Evolutionary conservation across 805 yeast species (phyloP), one percentile per base, ranked within the genome.

Genomic region (Candida odintsovae): DNA sequence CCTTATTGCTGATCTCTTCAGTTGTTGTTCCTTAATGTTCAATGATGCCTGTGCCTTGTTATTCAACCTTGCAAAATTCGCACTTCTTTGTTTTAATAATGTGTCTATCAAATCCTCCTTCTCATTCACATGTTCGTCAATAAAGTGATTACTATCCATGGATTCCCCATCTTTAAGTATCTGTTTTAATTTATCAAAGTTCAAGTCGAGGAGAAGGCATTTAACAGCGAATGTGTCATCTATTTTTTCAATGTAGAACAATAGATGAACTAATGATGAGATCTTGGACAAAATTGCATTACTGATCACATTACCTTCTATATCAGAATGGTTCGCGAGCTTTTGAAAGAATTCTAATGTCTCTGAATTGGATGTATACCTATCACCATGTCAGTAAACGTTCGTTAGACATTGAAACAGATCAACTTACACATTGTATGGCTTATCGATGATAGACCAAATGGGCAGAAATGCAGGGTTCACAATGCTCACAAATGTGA

Each of bases 381-480:
- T 58, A 31, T 16, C 10, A 2, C n/a, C 15, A 4, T 16, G 44
- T 45, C 33, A 43, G 49, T 45, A 31, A 16, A 12, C 6, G 8
- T 16, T 28, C 31, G 31, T 28, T 7, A 28, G 13, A 15, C n/a
- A 4, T 12, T 3, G 13, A 13, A 28, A 28, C 4, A 7, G 8
- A 15, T 22, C 23, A 23, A 56, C 59, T 50, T 28, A 58, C 61
- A 59, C 57, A 23, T 50, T 48, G 35, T 59, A 58, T 8, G 63
- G 59, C 40, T 58, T 57, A 26, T 58, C 63, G 5, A 58, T 48
- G 3, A 59, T 56, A 18, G 59, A 39, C 64, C 64, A 59, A 0
- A 58, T 22, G 1, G 64, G 64, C 6, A 61, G 55, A 23, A 28
- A 51, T 1, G 38, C 18, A 1, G 59, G 56, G 31, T 58, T 44